Evolutionary conservation across 495 filamentous ascomycete genomes (phyloP).

Genomic region (Ascobolus immersus): DNA sequence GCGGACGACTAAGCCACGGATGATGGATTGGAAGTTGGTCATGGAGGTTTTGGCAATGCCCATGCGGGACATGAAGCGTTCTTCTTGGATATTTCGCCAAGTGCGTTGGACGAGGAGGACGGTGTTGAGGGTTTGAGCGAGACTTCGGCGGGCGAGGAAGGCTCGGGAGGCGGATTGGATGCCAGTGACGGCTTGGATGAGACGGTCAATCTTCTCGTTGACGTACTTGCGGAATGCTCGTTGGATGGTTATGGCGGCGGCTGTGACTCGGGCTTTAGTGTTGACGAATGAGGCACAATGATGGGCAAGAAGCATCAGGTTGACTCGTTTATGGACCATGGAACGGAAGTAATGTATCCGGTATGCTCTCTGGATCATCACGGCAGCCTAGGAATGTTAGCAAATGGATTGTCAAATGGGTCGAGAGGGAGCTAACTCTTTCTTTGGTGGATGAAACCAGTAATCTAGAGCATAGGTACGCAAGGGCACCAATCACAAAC

Average conservation of each 20-base stretch:
- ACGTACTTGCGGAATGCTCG: slow-evolving; percentile 16
- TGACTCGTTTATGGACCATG: slow-evolving; percentile 16
- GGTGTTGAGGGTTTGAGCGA: too few species aligned
- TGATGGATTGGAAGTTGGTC: too few species aligned
- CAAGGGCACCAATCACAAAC: slow-evolving; percentile 29
- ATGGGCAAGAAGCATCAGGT: slow-evolving; percentile 22
- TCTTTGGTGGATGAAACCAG: slow-evolving; percentile 25
- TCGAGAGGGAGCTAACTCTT: slow-evolving; percentile 1
- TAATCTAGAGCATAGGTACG: slow-evolving; percentile 38
- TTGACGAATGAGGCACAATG: slow-evolving; percentile 24
- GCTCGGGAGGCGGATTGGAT: slow-evolving; percentile 13
- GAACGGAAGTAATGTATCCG: slow-evolving; percentile 16
- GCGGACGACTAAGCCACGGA: too few species aligned
- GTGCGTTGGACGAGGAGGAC: too few species aligned
- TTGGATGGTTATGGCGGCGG: slow-evolving; percentile 30
- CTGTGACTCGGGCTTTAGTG: slow-evolving; percentile 19
- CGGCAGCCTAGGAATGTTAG: slow-evolving; percentile 21
- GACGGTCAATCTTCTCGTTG: slow-evolving; percentile 11
- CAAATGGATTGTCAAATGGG: not conserved
- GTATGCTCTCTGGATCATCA: slow-evolving; percentile 22
- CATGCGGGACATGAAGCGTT: too few species aligned
- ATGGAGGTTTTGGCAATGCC: too few species aligned
- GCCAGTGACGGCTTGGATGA: slow-evolving; percentile 8
- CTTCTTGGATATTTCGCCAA: too few species aligned
- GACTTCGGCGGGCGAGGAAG: slow-evolving; percentile 6